Evolutionary conservation across 2,329 filamentous ascomycete genomes (phyloP), one percentile per base, ranked within the genome.

Genomic region (Teratosphaeria destructans): DNA sequence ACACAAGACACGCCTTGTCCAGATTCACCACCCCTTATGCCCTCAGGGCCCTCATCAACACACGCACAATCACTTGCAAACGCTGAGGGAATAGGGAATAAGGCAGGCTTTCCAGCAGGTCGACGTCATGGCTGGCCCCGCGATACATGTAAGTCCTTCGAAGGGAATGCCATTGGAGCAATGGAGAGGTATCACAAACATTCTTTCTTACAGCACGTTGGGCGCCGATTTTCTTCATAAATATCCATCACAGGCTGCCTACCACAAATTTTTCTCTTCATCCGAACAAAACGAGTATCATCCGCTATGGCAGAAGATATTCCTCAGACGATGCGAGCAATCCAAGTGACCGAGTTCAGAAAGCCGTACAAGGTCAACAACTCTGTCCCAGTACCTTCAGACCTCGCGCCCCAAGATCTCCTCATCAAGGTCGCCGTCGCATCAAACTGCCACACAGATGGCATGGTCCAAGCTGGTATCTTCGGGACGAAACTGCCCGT

Each of bases 361-460:
- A 74, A 79, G 62, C 82, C 82, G 5, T 85, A 86, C 70, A 66
- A 77, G 56, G 73, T 85, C 60, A 32, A 37, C 27, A 76, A 77
- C 64, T 71, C 74, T 10, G 69, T 84, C 47, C 74, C 77, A 14
- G 76, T 80, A 0, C 82, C 82, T 6, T 55, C 70, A 16, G 55
- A 65, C 19, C 77, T 84, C 16, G 69, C 72, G 4, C 75, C 78
- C 0, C 66, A 80, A 63, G 83, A 85, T 63, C 72, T 87, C n/a
- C 77, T 85, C 39, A 75, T 86, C 66, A 83, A 82, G 68, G 74
- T 84, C 57, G 82, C 81, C 58, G 81, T 82, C 16, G 82, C 81
- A 10, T 83, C 81, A 1, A 78, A 84, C 66, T 86, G 83, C 73
- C 83, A 86, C 73, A 85, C 84, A 0, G 83, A 86, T 72, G 70